Evolutionary conservation across 208 protist genomes (phyloP), one percentile per base, ranked within the genome.

Genomic region (Leishmania aethiopica): DNA sequence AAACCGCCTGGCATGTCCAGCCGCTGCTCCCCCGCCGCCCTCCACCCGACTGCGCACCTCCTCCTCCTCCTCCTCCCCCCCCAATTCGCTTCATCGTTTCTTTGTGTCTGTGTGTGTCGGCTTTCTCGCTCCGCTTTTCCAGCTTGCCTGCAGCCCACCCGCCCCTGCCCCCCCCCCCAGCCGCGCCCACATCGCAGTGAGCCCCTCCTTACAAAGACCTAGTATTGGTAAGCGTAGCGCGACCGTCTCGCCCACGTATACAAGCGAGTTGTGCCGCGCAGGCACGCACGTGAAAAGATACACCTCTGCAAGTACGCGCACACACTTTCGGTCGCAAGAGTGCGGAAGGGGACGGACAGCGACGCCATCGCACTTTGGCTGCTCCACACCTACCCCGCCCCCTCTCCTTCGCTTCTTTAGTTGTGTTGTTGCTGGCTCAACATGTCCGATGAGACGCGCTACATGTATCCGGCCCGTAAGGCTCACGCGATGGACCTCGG

Each of bases 401-500:
- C 15, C 32, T 7, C 17, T 25, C 62, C 62, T 13, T 40, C 62
- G 13, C 15, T 55, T 55, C 15, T 10, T 55, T 6, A 10, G 51
- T 22, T 55, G 51, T 55, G 51, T 55, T 55, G 13, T 55, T 55
- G 10, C 51, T 55, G 25, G 10, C 17, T 69, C 59, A 62, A 13
- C 42, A 81, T 84, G 70, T 72, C 82, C 10, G 76, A 84, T 59
- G 66, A 82, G 22, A 32, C 57, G 8, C 76, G 47, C 47, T 81
- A 85, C 67, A 55, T 78, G 11, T 92, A 90, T 55, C 86, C 89
- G 13, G 82, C 83, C 1, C 84, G 89, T 28, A 73, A 84, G 55
- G 89, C 86, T 13, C 85, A 88, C 72, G 84, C 85, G 40, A 85
- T 83, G n/a, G 78, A 86, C 55, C 83, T 91, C 55, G 83, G 77